Conservation (phyloP, 2,329 filamentous ascomycete genomes). For the Eutypella sp. region DNA sequence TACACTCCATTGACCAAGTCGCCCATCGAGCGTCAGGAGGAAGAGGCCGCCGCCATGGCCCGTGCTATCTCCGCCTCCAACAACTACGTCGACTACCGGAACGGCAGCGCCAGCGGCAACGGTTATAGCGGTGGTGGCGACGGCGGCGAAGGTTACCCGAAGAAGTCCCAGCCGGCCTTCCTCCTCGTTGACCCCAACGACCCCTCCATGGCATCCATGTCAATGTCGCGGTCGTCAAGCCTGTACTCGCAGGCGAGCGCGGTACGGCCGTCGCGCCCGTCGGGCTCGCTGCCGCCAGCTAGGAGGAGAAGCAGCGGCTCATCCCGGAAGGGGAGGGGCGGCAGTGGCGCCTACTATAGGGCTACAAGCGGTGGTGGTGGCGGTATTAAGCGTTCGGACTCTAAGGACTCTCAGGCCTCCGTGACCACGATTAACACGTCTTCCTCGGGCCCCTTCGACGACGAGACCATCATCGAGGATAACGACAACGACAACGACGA, state of each 20-base stretch:
- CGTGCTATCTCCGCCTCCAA: conserved; percentile 16
- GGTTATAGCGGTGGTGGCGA: too few relatives aligned
- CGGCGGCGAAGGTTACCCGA: conserved; percentile 12
- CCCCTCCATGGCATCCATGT: conserved; percentile 3
- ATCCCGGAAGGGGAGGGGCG: conserved; percentile 13
- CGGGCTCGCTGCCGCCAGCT: conserved; percentile 7
- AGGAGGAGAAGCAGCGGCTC: conserved; percentile 13
- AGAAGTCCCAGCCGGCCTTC: conserved; percentile 26
- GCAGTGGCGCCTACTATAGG: too few relatives aligned
- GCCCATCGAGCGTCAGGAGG: conserved; percentile 23
- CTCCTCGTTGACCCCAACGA: conserved; percentile 17
- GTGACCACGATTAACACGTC: conserved; percentile 34
- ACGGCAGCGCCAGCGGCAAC: too few relatives aligned
- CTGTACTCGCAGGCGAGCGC: conserved; percentile 32
- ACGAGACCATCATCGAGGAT: conserved; percentile 27
- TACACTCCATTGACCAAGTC: conserved; percentile 27
- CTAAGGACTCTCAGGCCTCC: conserved; percentile 27
- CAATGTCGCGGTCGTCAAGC: conserved; percentile 29
- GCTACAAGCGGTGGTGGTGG: conserved; percentile 7
- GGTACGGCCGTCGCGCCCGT: conserved; percentile 12
- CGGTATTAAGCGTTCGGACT: conserved; percentile 19
- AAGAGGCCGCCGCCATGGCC: conserved; percentile 16
- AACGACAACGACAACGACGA: not conserved
- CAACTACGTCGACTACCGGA: not conserved
- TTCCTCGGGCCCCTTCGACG: conserved; percentile 22